Evolutionary conservation across 164 flowering plant genomes (phyloP).

Genomic region (Litsea cubeba): DNA sequence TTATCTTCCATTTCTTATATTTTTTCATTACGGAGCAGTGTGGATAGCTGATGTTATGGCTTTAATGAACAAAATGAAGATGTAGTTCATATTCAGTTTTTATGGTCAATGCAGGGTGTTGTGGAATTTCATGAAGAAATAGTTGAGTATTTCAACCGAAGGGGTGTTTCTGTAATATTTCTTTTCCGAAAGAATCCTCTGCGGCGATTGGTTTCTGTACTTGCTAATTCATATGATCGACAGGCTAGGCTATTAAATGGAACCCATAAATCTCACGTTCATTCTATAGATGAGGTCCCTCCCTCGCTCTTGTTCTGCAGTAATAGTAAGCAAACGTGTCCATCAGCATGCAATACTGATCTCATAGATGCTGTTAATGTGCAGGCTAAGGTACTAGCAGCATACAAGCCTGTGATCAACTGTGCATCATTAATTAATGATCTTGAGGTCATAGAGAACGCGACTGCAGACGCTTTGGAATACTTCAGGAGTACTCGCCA

Average conservation of each 20-base stretch:
- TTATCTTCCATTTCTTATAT: not conserved
- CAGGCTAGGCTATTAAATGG: slow-evolving; percentile 53
- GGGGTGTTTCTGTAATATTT: slow-evolving; percentile 47
- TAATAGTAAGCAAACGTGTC: not conserved
- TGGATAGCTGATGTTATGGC: not conserved
- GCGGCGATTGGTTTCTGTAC: slow-evolving; percentile 50
- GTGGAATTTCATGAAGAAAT: slow-evolving; percentile 33
- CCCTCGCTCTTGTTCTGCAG: not conserved
- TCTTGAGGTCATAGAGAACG: slow-evolving; percentile 33
- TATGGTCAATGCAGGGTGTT: slow-evolving; percentile 30
- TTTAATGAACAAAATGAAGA: not conserved
- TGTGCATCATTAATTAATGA: slow-evolving; percentile 30
- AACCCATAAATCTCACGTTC: slow-evolving; percentile 73
- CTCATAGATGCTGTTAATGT: slow-evolving; percentile 5
- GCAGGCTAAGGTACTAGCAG: slow-evolving; percentile 62
- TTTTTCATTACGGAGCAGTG: no score
- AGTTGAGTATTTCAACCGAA: slow-evolving; percentile 31
- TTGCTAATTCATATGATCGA: slow-evolving; percentile 56
- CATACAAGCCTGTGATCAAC: slow-evolving; percentile 49
- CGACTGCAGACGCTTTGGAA: slow-evolving; percentile 34
- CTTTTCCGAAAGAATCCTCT: slow-evolving; percentile 56
- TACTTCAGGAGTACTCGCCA: slow-evolving; percentile 59
- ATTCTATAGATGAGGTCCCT: slow-evolving; percentile 47
- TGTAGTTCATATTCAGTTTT: not conserved
- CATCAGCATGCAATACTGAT: not conserved